Conservation (phyloP, 1,284 basidiomycete species). For the Trichosporon asahii region DNA sequence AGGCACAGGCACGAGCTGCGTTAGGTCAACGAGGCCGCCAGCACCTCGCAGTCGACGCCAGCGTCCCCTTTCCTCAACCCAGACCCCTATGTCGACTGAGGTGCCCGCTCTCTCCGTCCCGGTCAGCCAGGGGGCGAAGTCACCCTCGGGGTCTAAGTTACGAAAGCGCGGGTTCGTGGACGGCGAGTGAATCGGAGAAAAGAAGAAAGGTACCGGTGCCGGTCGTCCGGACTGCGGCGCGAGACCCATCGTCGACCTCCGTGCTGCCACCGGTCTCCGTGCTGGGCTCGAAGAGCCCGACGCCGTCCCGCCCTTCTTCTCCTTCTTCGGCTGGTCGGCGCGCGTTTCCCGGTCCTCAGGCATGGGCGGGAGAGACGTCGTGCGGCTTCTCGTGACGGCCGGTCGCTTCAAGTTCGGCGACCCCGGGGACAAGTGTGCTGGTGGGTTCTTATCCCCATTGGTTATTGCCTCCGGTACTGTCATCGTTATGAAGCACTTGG, state of each 20-base stretch:
- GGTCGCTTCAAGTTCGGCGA: neutral
- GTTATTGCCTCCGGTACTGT: constrained; percentile 19
- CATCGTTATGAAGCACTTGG: constrained; percentile 39
- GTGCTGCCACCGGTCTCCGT: constrained; percentile 9
- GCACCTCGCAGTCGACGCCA: constrained; percentile 14
- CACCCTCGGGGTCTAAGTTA: constrained; percentile 33
- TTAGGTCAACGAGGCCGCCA: constrained; percentile 15
- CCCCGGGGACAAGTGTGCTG: neutral
- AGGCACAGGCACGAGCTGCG: constrained; percentile 10
- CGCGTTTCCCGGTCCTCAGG: neutral
- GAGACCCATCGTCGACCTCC: constrained; percentile 19
- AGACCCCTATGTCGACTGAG: constrained; percentile 38
- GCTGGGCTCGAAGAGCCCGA: neutral
- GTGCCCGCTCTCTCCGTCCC: constrained; percentile 29
- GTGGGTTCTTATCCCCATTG: neutral
- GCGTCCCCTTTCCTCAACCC: constrained; percentile 34
- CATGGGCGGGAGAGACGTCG: constrained; percentile 18
- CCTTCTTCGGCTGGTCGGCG: neutral
- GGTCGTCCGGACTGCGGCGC: constrained; percentile 4
- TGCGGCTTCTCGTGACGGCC: constrained; percentile 3
- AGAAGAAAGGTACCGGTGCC: constrained; percentile 43
- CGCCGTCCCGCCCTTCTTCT: neutral
- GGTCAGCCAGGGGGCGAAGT: constrained; percentile 48
- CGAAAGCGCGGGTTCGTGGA: constrained; percentile 47
- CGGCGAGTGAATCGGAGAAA: constrained; percentile 46